Conservation (phyloP, 1,284 basidiomycete genomes). For the Apiotrichum brassicae region DNA sequence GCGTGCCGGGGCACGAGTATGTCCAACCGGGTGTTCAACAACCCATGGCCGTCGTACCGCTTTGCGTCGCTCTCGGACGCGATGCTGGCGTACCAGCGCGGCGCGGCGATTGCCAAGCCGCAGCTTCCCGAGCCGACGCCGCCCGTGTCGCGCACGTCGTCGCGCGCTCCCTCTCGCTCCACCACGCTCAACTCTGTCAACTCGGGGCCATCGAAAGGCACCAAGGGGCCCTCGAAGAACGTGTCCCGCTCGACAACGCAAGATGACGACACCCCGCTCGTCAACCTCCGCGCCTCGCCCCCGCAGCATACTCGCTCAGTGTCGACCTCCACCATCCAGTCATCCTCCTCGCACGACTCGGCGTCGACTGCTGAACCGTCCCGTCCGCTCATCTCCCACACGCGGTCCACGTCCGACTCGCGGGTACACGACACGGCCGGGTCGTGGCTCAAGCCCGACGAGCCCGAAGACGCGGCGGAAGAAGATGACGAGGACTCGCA, state of each 20-base stretch:
- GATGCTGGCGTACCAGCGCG: slow-evolving; percentile 37
- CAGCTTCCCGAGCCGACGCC: slow-evolving; percentile 4
- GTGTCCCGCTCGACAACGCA: too few species aligned
- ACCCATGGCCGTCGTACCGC: slow-evolving; percentile 46
- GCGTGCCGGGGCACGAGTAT: slow-evolving; percentile 3
- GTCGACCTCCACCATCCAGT: too few species aligned
- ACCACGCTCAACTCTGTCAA: not conserved
- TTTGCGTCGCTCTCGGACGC: slow-evolving; percentile 33
- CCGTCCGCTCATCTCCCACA: not conserved
- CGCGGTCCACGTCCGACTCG: not conserved
- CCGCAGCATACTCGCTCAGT: too few species aligned
- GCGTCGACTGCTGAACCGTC: not conserved
- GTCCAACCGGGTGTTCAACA: slow-evolving; percentile 29
- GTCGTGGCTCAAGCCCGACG: slow-evolving; percentile 2
- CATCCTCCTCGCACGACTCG: too few species aligned
- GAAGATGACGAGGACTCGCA: slow-evolving; percentile 8
- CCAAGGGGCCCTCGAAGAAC: too few species aligned
- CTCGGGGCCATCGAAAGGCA: not conserved
- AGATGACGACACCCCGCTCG: too few species aligned
- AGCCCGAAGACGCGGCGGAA: slow-evolving; percentile 11
- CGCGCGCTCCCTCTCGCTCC: not conserved
- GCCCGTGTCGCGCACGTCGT: not conserved
- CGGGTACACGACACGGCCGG: not conserved
- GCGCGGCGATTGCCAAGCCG: slow-evolving; percentile 37
- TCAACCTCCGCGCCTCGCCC: too few species aligned